Base-by-base conservation (phyloP, 495 filamentous ascomycete genomes). In the Evansstolkia leycettana region DNA sequence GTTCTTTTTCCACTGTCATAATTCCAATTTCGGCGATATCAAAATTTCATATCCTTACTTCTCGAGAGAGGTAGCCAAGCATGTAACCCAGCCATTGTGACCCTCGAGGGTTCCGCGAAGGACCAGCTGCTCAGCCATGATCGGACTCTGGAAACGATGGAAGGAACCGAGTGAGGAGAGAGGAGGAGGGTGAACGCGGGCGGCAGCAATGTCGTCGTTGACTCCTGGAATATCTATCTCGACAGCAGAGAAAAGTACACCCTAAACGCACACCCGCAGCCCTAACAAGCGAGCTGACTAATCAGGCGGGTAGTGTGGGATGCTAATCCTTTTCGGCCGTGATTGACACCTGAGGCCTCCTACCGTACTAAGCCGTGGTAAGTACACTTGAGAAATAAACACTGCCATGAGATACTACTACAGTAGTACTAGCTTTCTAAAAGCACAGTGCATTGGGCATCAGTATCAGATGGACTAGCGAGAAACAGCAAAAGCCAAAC, bases 71-170 rank as follows among this genome's bases (percentile, higher is more conserved):
- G 90, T 99, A 48, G 90, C 90, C 60, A 99, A 76, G 69, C 53
- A 70, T 43, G 69, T 72, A 57, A 72, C 76, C 76, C 76, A 81
- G 62, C 75, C 75, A 60, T 69, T 72, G 78, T 94, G 89, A 75
- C 89, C 88, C 78, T 88, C 88, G 62, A 95, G 86, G 73, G 83
- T 88, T 60, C 88, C 88, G 69, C 87, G 85, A 67, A 93, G 83
- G 71, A 92, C 85, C 61, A 95, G 73, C 75, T 92, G 84, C 75
- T 95, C 88, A 69, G 82, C 76, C 84, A 92, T 94, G 63, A 59
- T 67, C 51, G 57, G 53, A 58, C 51, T 61, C 50, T 48, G 42
- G 59, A 55, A 58, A 59, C 57, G 58, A 60, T 63, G 57, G 41
- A 55, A 62, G 50, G 55, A 48, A 51, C 50, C 52, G 47, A 43